These are phyloP conservation scores for Lactifluus subvellereus DNA, from an alignment of 768 basidiomycete species.

Conservation along the genomic window DNA sequence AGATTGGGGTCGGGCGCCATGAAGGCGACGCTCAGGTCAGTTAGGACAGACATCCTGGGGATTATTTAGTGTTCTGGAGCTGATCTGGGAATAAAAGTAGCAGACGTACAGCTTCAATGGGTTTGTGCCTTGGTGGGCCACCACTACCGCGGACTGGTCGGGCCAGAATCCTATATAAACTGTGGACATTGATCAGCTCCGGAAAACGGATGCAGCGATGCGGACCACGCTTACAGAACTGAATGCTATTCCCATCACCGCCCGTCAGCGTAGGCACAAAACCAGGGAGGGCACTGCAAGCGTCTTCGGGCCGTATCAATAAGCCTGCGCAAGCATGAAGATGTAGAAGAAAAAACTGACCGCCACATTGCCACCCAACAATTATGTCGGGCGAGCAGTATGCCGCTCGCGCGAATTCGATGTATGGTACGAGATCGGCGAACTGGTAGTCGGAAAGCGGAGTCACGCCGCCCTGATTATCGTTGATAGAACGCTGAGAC, in stretches of 20 bases:
- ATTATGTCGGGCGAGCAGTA: constrained; percentile 42
- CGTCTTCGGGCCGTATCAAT: constrained; percentile 28
- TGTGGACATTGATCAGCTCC: background rate
- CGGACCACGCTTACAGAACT: constrained; percentile 38
- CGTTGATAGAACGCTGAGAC: background rate
- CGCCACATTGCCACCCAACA: constrained; percentile 41
- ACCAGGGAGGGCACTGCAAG: constrained; percentile 39
- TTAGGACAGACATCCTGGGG: constrained; percentile 13
- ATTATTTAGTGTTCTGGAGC: background rate
- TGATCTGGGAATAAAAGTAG: background rate
- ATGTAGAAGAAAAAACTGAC: constrained; percentile 28
- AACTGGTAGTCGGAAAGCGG: constrained; percentile 32
- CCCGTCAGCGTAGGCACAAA: constrained; percentile 40
- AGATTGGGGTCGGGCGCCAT: constrained; percentile 12
- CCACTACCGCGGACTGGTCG: constrained; percentile 16
- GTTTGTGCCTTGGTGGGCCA: constrained; percentile 23
- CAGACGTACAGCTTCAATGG: constrained; percentile 12
- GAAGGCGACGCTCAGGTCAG: constrained; percentile 2
- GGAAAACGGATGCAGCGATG: background rate
- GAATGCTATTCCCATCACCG: constrained; percentile 44
- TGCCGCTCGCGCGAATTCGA: constrained; percentile 50
- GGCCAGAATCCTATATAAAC: constrained; percentile 24
- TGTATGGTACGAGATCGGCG: constrained; percentile 39
- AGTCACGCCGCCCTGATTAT: constrained; percentile 19
- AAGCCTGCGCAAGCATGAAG: background rate